Conservation (phyloP, 768 basidiomycete species). For the Hemileccinum impolitum region DNA sequence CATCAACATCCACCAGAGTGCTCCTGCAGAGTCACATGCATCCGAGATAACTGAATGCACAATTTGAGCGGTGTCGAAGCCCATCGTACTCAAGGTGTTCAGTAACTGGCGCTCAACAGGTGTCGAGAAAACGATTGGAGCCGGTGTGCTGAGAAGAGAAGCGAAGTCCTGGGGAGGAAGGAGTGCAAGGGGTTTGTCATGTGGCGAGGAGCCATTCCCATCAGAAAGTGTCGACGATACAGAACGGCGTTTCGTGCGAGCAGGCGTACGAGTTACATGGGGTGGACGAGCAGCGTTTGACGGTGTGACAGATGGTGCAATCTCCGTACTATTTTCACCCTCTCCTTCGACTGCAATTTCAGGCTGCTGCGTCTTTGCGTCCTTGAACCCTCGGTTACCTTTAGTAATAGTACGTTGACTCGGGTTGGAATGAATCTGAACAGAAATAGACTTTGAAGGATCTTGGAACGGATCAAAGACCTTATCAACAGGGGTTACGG, state of each 20-base stretch:
- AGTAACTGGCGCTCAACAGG: conserved; percentile 77
- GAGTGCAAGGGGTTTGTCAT: conserved; percentile 42
- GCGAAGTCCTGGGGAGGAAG: conserved; percentile 55
- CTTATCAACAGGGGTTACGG: conserved; percentile 55
- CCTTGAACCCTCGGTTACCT: conserved; percentile 24
- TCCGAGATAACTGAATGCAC: conserved; percentile 89
- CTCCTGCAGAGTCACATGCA: conserved; percentile 89
- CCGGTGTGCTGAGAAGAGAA: conserved; percentile 57
- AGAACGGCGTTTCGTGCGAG: conserved; percentile 92
- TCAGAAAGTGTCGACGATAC: conserved; percentile 85
- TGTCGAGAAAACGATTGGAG: conserved; percentile 86
- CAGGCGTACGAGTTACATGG: conserved; percentile 81
- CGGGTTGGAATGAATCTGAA: conserved; percentile 45
- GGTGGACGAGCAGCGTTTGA: conserved; percentile 41
- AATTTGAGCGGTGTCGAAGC: conserved; percentile 92
- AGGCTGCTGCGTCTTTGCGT: conserved; percentile 37
- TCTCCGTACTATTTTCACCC: conserved; percentile 1
- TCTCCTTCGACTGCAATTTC: conserved; percentile 57
- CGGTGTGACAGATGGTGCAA: conserved; percentile 20
- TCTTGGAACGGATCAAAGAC: conserved; percentile 42
- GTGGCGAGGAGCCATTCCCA: conserved; percentile 46
- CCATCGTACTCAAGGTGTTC: conserved; percentile 67
- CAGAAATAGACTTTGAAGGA: conserved; percentile 12
- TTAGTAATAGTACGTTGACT: conserved; percentile 64
- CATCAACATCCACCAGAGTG: conserved; percentile 96